Evolutionary conservation across 73 alveolate genomes (phyloP).

Genomic region (Paramecium biaurelia): DNA sequence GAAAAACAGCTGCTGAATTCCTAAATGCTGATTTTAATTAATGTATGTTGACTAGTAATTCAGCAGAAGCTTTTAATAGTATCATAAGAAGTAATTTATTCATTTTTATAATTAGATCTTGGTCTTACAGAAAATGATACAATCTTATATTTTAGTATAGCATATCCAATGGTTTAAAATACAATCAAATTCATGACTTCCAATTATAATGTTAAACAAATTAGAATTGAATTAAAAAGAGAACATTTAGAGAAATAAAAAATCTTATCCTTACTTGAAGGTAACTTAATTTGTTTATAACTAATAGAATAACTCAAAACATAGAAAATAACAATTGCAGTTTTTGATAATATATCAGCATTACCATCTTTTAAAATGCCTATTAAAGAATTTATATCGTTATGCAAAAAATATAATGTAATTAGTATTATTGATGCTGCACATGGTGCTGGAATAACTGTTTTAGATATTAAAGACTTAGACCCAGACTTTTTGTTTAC

Average conservation of each 20-base stretch:
- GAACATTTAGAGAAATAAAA: not conserved
- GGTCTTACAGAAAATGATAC: not conserved
- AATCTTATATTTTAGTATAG: not conserved
- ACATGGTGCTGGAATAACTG: constrained; percentile 4
- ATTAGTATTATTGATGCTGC: constrained; percentile 20
- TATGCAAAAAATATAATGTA: not conserved
- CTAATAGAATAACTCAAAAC: not conserved
- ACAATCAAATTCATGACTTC: not conserved
- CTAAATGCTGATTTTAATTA: not conserved
- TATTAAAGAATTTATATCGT: not conserved
- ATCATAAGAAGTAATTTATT: not conserved
- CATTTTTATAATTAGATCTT: not conserved
- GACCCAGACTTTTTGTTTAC: constrained; percentile 22
- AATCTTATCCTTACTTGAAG: not conserved
- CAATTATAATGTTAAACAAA: not conserved
- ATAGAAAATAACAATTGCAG: not conserved
- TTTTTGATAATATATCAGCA: not conserved
- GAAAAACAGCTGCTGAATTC: not conserved
- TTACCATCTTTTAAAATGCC: not conserved
- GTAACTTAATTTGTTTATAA: not conserved
- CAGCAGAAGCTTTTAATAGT: constrained; percentile 23
- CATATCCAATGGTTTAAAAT: not conserved
- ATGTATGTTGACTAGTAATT: not conserved
- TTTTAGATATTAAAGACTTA: not conserved
- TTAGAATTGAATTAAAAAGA: not conserved